Percentiles rank a stretch among this genome's conserved stretches.
Evolutionary conservation across 805 yeast species (phyloP).

Genomic region (Metschnikowia gelsemii): DNA sequence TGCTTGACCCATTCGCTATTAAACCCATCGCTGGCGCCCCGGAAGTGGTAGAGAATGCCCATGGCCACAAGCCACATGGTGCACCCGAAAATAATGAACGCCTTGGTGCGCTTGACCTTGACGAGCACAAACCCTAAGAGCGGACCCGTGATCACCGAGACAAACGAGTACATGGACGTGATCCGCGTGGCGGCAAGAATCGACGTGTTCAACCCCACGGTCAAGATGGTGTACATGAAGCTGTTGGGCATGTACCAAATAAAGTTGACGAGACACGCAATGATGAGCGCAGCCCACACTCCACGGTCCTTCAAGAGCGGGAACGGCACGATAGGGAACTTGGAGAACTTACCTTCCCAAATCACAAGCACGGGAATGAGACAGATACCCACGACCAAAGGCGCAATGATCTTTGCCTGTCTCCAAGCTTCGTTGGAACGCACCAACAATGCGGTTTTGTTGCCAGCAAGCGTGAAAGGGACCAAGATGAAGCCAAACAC

Average conservation of each 20-base stretch:
- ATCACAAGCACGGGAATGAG: constrained; percentile 56
- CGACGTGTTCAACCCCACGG: constrained; percentile 62
- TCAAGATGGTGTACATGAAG: constrained; percentile 62
- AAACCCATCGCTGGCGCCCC: constrained; percentile 49
- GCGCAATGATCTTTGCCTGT: constrained; percentile 61
- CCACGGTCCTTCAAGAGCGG: constrained; percentile 63
- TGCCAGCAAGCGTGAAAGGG: constrained; percentile 74
- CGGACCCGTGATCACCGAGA: constrained; percentile 60
- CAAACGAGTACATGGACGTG: constrained; percentile 60
- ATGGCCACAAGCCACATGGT: constrained; percentile 57
- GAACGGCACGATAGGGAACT: constrained; percentile 63
- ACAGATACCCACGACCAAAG: constrained; percentile 64
- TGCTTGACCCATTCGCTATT: constrained; percentile 27
- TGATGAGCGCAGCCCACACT: constrained; percentile 66
- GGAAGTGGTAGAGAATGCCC: constrained; percentile 57
- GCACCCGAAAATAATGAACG: constrained; percentile 59
- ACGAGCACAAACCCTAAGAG: constrained; percentile 54
- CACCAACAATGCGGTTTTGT: constrained; percentile 18
- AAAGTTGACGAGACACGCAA: constrained; percentile 59
- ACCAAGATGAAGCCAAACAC: constrained; percentile 63
- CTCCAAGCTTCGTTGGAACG: constrained; percentile 48
- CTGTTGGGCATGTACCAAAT: constrained; percentile 70
- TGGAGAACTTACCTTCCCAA: constrained; percentile 59
- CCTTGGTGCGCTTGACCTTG: constrained; percentile 50
- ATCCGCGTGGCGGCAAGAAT: constrained; percentile 66